Conservation (phyloP, 108 stramenopile genomes). For the Epithemia pelagica region DNA sequence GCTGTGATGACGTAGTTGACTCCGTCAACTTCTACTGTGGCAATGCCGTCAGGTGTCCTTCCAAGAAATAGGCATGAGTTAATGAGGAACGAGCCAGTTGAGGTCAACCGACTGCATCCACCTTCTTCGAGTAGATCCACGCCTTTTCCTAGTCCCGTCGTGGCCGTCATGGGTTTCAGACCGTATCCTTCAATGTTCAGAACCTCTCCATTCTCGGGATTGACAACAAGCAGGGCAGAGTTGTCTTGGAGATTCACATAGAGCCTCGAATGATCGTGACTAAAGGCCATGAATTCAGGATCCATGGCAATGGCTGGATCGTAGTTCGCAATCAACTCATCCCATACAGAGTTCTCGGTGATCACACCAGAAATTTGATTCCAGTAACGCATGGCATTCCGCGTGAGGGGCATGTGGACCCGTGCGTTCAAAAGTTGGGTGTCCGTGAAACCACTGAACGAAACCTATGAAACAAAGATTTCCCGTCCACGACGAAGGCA, state of each 20-base stretch:
- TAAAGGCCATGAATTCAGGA: constrained; percentile 40
- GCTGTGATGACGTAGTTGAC: constrained; percentile 37
- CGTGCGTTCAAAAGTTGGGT: constrained; percentile 24
- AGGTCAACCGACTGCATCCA: constrained; percentile 23
- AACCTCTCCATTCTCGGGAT: constrained; percentile 26
- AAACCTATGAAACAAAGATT: constrained; percentile 2
- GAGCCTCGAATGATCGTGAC: constrained; percentile 27
- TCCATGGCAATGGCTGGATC: constrained; percentile 28
- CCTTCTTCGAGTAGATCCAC: constrained; percentile 45
- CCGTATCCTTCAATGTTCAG: constrained; percentile 20
- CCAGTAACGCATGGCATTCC: constrained; percentile 41
- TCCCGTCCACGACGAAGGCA: too few relatives aligned
- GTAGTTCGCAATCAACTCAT: constrained; percentile 16
- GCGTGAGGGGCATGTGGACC: constrained; percentile 30
- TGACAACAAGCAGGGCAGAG: constrained; percentile 32
- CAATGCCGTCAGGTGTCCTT: constrained; percentile 34
- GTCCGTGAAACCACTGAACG: constrained; percentile 23
- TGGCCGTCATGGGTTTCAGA: constrained; percentile 29
- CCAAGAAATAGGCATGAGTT: constrained; percentile 19
- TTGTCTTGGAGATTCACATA: constrained; percentile 49
- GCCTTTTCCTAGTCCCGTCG: too few relatives aligned
- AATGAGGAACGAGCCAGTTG: background rate
- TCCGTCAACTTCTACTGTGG: constrained; percentile 21
- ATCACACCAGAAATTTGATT: constrained; percentile 3
- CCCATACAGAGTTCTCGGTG: background rate